Percentiles rank a stretch among this genome's conserved stretches.
Conservation (phyloP, 139 green algal genomes). For the Chlorella sp. region DNA sequence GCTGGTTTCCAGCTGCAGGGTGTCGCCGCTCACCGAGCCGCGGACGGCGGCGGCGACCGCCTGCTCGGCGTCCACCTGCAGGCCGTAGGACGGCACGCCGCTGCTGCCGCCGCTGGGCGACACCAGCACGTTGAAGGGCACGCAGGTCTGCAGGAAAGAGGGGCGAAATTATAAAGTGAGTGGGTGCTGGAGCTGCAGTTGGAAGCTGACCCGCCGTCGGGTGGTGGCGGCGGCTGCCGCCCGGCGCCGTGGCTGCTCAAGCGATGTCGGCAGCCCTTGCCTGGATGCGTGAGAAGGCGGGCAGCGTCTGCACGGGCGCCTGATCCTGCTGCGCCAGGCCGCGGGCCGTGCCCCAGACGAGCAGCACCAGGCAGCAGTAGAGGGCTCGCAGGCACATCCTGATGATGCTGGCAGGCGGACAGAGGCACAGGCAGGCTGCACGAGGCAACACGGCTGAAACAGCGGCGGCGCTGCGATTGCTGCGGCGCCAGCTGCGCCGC, state of each 20-base stretch:
- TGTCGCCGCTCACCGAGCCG: background rate
- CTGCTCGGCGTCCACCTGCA: constrained; percentile 16
- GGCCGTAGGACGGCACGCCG: background rate
- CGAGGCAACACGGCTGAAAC: too few relatives aligned
- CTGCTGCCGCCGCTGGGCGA: background rate
- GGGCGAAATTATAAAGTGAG: background rate
- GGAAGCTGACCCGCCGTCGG: too few relatives aligned
- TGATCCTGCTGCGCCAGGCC: background rate
- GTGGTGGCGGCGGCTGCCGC: too few relatives aligned
- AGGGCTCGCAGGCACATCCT: background rate
- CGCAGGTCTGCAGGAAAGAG: background rate
- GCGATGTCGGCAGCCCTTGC: too few relatives aligned
- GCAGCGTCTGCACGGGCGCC: constrained; percentile 15
- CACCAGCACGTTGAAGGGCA: constrained; percentile 33
- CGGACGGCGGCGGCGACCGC: background rate
- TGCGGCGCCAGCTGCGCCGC: too few relatives aligned
- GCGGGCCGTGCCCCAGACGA: background rate
- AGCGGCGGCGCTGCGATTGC: too few relatives aligned
- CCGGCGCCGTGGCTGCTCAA: too few relatives aligned
- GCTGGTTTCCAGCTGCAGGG: background rate
- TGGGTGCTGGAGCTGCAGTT: background rate
- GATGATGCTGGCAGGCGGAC: too few relatives aligned
- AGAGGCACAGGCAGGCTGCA: too few relatives aligned
- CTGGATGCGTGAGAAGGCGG: background rate
- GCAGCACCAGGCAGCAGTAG: background rate